Base-by-base conservation (phyloP, 495 filamentous ascomycete genomes). In the Diplogelasinospora grovesii region DNA sequence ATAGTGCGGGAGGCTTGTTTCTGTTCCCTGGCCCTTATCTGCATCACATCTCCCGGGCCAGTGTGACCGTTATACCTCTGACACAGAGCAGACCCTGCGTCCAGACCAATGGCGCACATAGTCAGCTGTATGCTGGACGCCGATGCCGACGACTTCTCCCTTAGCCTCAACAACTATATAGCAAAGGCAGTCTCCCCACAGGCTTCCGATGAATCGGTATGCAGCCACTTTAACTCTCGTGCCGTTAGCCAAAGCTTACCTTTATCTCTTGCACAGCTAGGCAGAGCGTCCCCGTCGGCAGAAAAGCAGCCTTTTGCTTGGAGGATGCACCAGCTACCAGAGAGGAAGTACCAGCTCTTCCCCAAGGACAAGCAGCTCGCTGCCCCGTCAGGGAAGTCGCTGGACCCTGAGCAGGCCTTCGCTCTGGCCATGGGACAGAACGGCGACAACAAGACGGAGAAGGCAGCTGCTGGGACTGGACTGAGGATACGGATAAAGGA, bases 341-440 rank as follows among this genome's bases (percentile, higher is more conserved):
- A 69, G 44, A 60, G 64, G 40, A 75, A 70, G 54, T 74, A 75
- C 36, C 69, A 74, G 54, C 57, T 73, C 31, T 75, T 75, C 48
- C 71, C 70, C 40, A 61, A 57, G 34, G 68, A 69, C 44, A 66
- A 54, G 45, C 66, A 67, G 41, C 46, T 56, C 20, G 54, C 61
- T 29, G 41, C 54, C 18, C 38, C 51, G 25, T 49, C 43, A 36
- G 60, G 59, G 32, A 73, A 69, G 49, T 62, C 62, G 26, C 56
- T 73, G 25, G 74, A 78, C 41, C 66, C 67, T 21, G 72, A 73
- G 45, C 69, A 70, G 40, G 61, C 66, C 19, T 65, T 64, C 43
- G 65, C 67, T 15, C 50, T 64, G 42, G 60, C 65, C 22, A 65
- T 70, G 63, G 60, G 60, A 31, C 64, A 70, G 47, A 64, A 60